A percentile compares a stretch with the other conserved stretches of the same genome.
These are phyloP conservation scores for Russula olivacea DNA, from an alignment of 768 basidiomycete species.

Conservation along the genomic window DNA sequence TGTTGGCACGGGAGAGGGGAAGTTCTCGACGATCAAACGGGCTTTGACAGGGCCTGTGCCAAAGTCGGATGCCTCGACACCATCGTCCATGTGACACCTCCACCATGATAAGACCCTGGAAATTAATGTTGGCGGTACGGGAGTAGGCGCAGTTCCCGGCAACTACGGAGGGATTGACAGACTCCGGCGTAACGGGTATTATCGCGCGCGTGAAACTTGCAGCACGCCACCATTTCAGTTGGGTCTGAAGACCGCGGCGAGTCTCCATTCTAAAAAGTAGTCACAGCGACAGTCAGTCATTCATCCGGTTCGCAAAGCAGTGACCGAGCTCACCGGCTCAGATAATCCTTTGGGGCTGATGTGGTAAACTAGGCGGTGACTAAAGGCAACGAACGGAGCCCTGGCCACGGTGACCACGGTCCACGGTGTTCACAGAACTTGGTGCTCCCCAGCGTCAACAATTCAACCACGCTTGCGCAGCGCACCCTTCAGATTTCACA, in stretches of 20 bases:
- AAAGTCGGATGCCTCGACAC: no score
- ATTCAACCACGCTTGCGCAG: not conserved
- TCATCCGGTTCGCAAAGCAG: not conserved
- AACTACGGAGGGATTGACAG: not conserved
- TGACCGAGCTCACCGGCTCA: not conserved
- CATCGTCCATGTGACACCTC: not conserved
- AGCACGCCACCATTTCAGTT: not conserved
- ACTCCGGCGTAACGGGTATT: not conserved
- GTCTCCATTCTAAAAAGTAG: conserved; percentile 1
- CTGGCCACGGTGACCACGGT: no score
- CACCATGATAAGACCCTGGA: not conserved
- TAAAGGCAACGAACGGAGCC: not conserved
- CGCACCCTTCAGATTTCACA: not conserved
- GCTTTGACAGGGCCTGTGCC: not conserved
- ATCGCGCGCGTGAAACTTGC: not conserved
- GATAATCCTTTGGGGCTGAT: not conserved
- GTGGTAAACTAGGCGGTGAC: not conserved
- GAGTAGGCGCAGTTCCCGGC: no score
- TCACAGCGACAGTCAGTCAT: not conserved
- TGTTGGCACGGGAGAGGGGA: not conserved
- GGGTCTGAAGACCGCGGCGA: not conserved
- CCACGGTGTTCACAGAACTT: not conserved
- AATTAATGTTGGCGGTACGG: not conserved
- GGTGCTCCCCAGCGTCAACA: not conserved
- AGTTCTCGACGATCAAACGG: not conserved